A percentile compares a stretch with the other conserved stretches of the same genome.
phyloP scores from a whole-genome alignment of 352 stramenopile genomes.

The Globisporangium cederbergense region DNA sequence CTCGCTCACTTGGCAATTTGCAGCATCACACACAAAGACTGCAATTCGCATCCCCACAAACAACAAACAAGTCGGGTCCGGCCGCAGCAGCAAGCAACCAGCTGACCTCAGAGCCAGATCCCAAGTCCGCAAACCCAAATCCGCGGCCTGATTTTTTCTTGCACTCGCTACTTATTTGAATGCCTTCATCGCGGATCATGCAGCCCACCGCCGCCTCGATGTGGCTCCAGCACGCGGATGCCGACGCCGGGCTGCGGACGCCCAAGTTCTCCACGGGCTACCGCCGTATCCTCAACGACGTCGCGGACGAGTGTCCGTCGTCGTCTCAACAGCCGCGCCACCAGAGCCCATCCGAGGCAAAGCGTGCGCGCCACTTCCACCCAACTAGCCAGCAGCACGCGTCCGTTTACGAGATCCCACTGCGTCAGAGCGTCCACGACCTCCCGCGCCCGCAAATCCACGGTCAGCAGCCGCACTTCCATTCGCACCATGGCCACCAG shows the following conservation, averaged over 20 bases:
- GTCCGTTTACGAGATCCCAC: slow-evolving; percentile 11
- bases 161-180: background rate
- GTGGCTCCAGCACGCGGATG: slow-evolving; percentile 4
- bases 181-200: background rate
- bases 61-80: background rate
- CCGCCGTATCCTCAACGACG: slow-evolving; percentile 13
- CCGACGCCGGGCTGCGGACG: background rate
- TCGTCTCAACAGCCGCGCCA: background rate
- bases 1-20: slow-evolving; percentile 12
- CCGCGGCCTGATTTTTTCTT: background rate
- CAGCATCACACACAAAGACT: background rate
- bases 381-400: background rate
- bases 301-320: background rate
- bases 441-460: slow-evolving; percentile 13
- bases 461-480: background rate
- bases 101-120: background rate
- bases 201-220: slow-evolving; percentile 5
- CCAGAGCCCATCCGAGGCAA: slow-evolving; percentile 11
- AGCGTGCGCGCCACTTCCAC: slow-evolving; percentile 8
- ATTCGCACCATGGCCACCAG: slow-evolving; percentile 11
- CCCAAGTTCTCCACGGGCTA: slow-evolving; percentile 1
- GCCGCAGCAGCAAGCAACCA: background rate
- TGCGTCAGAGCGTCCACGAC: slow-evolving; percentile 15
- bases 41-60: background rate
- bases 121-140: background rate